phyloP scores from a whole-genome alignment of 2,329 filamentous ascomycete species.

The Venturiaceae sp. region DNA sequence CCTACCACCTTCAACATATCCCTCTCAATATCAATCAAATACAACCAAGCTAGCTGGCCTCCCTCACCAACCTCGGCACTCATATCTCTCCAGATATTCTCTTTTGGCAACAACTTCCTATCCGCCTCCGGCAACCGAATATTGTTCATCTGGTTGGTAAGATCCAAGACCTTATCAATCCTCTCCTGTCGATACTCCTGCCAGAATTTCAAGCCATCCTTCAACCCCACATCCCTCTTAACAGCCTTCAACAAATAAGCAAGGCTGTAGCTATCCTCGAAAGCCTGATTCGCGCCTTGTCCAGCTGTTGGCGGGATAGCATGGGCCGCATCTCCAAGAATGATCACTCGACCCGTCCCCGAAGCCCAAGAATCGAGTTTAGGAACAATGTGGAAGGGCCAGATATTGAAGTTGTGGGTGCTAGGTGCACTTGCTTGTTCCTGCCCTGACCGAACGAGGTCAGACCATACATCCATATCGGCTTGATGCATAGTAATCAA shows the following conservation, averaged over 20 bases:
- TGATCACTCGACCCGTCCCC: conserved; percentile 23
- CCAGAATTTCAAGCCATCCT: background rate
- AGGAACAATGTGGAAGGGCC: conserved; percentile 42
- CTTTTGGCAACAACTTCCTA: conserved; percentile 4
- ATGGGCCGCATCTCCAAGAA: conserved; percentile 55
- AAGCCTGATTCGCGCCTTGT: conserved; percentile 47
- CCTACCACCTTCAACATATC: no score
- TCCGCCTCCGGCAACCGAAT: conserved; percentile 7
- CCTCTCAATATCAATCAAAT: conserved; percentile 6
- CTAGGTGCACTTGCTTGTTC: conserved; percentile 21
- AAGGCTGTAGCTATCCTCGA: conserved; percentile 36
- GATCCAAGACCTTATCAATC: conserved; percentile 9
- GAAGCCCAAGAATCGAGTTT: conserved; percentile 37
- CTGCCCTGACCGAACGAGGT: conserved; percentile 27
- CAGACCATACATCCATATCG: conserved; percentile 22
- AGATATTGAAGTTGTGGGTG: conserved; percentile 30
- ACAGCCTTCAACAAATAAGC: background rate
- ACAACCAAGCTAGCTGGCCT: conserved; percentile 9
- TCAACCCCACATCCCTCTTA: background rate
- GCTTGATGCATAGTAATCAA: conserved; percentile 25
- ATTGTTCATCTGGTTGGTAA: conserved; percentile 9
- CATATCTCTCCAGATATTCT: conserved; percentile 9
- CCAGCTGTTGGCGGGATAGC: conserved; percentile 52
- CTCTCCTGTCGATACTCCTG: conserved; percentile 7
- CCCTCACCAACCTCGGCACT: no score